phyloP scores from a whole-genome alignment of 2,329 filamentous ascomycete genomes.

The Verticillium longisporum region DNA sequence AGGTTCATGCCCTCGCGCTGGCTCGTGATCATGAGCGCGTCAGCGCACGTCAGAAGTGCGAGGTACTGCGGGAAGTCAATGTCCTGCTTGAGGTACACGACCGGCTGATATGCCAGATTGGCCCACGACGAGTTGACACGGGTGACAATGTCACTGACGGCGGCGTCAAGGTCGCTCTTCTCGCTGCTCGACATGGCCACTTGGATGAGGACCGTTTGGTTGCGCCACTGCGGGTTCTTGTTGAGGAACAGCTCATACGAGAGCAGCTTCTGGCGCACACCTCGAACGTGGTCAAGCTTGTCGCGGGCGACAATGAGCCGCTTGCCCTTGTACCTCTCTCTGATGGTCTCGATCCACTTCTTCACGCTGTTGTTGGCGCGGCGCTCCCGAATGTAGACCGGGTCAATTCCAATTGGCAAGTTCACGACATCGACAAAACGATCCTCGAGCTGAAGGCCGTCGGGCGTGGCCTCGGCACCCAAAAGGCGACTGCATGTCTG shows the following conservation, averaged over 20 bases:
- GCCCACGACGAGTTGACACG: conserved; percentile 89
- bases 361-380: conserved; percentile 67
- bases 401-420: conserved; percentile 87
- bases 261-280: conserved; percentile 87
- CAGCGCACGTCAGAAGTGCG: conserved; percentile 82
- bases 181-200: conserved; percentile 88
- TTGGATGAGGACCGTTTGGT: conserved; percentile 85
- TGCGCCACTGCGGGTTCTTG: conserved; percentile 83
- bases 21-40: conserved; percentile 89
- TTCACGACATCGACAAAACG: conserved; percentile 85
- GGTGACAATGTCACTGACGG: conserved; percentile 88
- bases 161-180: conserved; percentile 78
- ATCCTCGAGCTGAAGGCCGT: conserved; percentile 85
- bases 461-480: conserved; percentile 80
- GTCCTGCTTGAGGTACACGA: conserved; percentile 92
- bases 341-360: conserved; percentile 73
- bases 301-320: conserved; percentile 87
- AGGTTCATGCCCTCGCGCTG: conserved; percentile 97
- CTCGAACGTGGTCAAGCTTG: conserved; percentile 87
- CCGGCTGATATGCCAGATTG: conserved; percentile 82
- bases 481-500: conserved; percentile 92
- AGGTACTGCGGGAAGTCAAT: conserved; percentile 90
- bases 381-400: conserved; percentile 63
- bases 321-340: conserved; percentile 81
- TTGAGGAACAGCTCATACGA: conserved; percentile 92